Conservation (phyloP, 345 rosid species). For the Crucihimalaya himalaica region DNA sequence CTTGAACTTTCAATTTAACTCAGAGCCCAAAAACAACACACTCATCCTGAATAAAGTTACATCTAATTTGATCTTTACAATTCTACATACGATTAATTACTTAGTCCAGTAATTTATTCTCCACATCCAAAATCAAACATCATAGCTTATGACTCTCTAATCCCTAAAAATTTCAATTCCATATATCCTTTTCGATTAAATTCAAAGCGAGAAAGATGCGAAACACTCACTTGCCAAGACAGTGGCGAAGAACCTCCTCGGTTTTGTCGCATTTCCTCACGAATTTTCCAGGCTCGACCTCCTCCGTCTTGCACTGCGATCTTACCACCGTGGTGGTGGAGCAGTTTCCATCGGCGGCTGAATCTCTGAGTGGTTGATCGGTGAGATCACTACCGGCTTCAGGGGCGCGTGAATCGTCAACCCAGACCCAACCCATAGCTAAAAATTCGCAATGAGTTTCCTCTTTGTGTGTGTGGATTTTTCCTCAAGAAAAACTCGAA, state of each 20-base stretch:
- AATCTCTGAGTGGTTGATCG: slow-evolving; percentile 10
- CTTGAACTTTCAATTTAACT: background rate
- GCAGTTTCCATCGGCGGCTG: slow-evolving; percentile 47
- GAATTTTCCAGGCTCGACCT: slow-evolving; percentile 88
- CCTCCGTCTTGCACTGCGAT: slow-evolving; percentile 83
- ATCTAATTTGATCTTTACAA: background rate
- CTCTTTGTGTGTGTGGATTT: slow-evolving; percentile 6
- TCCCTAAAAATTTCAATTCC: background rate
- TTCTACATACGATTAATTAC: background rate
- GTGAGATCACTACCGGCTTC: slow-evolving; percentile 21
- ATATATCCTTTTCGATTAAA: background rate
- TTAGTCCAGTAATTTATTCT: background rate
- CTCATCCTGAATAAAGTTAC: background rate
- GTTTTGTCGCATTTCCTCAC: slow-evolving; percentile 84
- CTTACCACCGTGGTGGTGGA: slow-evolving; percentile 62
- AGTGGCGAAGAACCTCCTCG: slow-evolving; percentile 68
- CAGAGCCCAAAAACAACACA: slow-evolving; percentile 13
- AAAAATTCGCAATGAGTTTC: slow-evolving; percentile 21
- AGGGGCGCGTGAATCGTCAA: slow-evolving; percentile 43
- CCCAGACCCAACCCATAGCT: slow-evolving; percentile 74
- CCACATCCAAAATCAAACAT: background rate
- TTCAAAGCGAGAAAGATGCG: background rate
- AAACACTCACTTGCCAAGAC: slow-evolving; percentile 64
- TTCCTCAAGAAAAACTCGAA: slow-evolving; percentile 9
- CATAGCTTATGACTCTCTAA: background rate